Conservation (phyloP, 164 flowering plant genomes). For the Vitis cinerea region DNA sequence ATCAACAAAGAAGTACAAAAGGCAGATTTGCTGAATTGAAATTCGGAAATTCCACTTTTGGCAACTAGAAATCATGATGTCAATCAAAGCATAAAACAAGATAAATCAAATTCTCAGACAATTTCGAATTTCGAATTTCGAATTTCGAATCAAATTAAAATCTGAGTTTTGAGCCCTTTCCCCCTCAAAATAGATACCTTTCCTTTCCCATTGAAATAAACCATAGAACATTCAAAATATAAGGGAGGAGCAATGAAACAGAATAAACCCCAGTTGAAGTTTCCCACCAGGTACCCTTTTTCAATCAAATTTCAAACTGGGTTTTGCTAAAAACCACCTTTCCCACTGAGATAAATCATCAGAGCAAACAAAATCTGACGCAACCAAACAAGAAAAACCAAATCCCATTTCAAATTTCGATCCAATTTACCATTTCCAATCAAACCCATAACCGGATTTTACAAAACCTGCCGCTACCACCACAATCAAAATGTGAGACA, state of each 20-base stretch:
- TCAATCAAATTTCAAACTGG: background rate
- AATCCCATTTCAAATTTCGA: slow-evolving; percentile 2
- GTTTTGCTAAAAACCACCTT: background rate
- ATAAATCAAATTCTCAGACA: too few species aligned
- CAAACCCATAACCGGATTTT: background rate
- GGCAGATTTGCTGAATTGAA: too few species aligned
- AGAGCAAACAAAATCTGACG: background rate
- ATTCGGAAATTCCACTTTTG: too few species aligned
- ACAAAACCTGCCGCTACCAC: background rate
- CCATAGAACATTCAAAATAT: background rate
- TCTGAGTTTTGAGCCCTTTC: too few species aligned
- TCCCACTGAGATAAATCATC: background rate
- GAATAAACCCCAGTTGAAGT: background rate
- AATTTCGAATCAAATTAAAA: too few species aligned
- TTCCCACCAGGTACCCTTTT: background rate
- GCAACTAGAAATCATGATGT: too few species aligned
- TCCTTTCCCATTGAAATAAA: too few species aligned
- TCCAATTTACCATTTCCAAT: background rate
- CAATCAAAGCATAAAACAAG: too few species aligned
- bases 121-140: too few species aligned
- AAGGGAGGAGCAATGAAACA: background rate
- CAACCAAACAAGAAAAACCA: background rate
- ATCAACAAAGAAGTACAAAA: too few species aligned
- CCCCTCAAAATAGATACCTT: too few species aligned
- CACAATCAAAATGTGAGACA: background rate